Percentiles rank a stretch among this genome's conserved stretches.
phyloP scores from a whole-genome alignment of 495 filamentous ascomycete genomes.

The Collariella sp. region DNA sequence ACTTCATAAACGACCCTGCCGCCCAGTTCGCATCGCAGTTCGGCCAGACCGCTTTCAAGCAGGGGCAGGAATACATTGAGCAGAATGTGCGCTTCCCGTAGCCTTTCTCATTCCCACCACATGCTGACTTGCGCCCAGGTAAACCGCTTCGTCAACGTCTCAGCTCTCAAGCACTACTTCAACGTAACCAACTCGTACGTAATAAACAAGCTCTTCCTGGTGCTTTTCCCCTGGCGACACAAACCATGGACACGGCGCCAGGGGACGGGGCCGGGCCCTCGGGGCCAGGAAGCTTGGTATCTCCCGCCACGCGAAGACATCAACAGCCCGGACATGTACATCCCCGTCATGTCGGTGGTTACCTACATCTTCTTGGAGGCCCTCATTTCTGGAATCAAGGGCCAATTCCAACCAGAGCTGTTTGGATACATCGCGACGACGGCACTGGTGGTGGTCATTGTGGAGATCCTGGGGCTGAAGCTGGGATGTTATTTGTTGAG shows the following conservation, averaged over 20 bases:
- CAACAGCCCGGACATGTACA: constrained; percentile 99
- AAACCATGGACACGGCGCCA: constrained; percentile 84
- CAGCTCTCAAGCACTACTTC: constrained; percentile 94
- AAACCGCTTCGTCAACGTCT: constrained; percentile 86
- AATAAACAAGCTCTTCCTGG: constrained; percentile 72
- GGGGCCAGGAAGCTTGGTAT: constrained; percentile 73
- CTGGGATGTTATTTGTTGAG: constrained; percentile 84
- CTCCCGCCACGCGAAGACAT: constrained; percentile 92
- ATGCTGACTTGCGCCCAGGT: constrained; percentile 44
- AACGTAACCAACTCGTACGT: constrained; percentile 92
- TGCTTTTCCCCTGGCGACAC: constrained; percentile 96
- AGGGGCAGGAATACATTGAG: constrained; percentile 87
- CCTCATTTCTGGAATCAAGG: constrained; percentile 81
- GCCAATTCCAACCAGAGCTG: constrained; percentile 87
- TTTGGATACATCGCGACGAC: constrained; percentile 80
- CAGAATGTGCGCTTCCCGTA: constrained; percentile 59
- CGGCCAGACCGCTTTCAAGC: constrained; percentile 79
- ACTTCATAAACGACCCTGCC: constrained; percentile 93
- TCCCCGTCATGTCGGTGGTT: constrained; percentile 86
- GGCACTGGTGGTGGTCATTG: constrained; percentile 67
- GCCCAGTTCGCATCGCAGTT: constrained; percentile 94
- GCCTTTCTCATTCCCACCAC: background rate
- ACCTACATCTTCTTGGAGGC: constrained; percentile 94
- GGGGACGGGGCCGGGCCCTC: constrained; percentile 52
- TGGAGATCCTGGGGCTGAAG: constrained; percentile 86